Base-by-base conservation (phyloP, 2,329 filamentous ascomycete genomes). In the Ophiostoma pallidulum region DNA sequence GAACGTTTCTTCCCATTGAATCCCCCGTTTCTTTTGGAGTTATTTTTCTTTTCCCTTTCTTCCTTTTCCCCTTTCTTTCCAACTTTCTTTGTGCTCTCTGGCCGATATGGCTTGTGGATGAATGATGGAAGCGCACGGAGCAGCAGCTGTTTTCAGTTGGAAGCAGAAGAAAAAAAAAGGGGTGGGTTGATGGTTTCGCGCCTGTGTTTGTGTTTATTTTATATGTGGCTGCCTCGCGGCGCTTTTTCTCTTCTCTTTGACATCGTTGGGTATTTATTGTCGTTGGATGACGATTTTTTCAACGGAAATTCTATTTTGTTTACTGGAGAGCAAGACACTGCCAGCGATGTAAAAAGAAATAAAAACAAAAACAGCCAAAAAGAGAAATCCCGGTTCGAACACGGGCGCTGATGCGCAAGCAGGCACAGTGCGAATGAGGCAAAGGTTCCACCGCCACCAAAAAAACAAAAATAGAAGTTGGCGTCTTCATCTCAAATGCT, bases 401-500 rank as follows among this genome's bases (percentile, higher is more conserved):
- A 20, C 13, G 13, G 14, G 19, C 24, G 16, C 12, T 20, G 28
- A 39, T 26, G 29, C 22, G 28, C 24, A 28, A 6, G 24, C 10
- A 10, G 24, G 14, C 26, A 39, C 45, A 35, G 44, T 35, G 36
- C 24, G 24, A 28, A 28, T 28, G 10, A 10, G 24, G 24, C 24
- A 28, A 5, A 6, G 6, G 24, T 28, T 6, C 6, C 5, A 28
- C 24, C 24, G 24, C 24, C 5, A 28, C n/a, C 8, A 16, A 51
- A 52, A 46, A 48, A 48, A 38, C 47, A 48, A 58, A 59, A 66
- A 58, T 52, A 59, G 57, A 61, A 65, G 64, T 65, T 57, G 73
- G 66, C 68, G 62, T 68, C 67, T 70, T 75, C 70, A 76, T 75
- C 75, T 71, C 70, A 64, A 64, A 61, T 62, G 59, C 66, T 66